Conservation (phyloP, 805 yeast species). For the Ogataea pilisensis region DNA sequence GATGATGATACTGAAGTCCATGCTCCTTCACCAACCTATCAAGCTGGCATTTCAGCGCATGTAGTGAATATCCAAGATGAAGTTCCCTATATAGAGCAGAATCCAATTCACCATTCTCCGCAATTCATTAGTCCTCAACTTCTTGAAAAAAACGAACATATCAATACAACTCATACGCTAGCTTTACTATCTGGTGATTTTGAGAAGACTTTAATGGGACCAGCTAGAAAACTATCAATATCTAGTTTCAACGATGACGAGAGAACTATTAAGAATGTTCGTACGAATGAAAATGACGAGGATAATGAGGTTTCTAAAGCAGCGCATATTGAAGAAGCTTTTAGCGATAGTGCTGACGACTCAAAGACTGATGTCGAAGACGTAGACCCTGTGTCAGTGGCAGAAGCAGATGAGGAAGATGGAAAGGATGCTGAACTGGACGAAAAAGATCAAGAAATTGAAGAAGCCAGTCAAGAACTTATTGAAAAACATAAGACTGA, state of each 20-base stretch:
- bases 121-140: neutral
- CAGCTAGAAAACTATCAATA: conserved; percentile 19
- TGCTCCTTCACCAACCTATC: too few species aligned
- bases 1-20: too few species aligned
- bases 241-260: conserved; percentile 20
- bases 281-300: conserved; percentile 20
- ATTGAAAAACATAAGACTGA: too few species aligned
- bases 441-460: conserved; percentile 1
- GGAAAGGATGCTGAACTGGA: conserved; percentile 5
- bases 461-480: conserved; percentile 2
- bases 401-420: too few species aligned
- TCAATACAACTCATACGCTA: neutral
- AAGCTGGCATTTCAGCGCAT: too few species aligned
- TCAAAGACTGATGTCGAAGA: conserved; percentile 11
- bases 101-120: neutral
- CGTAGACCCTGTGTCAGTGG: conserved; percentile 1
- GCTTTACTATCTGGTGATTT: neutral
- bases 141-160: neutral
- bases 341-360: conserved; percentile 8
- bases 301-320: conserved; percentile 27
- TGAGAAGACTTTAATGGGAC: conserved; percentile 15
- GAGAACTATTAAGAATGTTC: conserved; percentile 12
- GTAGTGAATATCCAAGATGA: too few species aligned
- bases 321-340: conserved; percentile 12
- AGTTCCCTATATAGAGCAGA: too few species aligned